Evolutionary conservation across 1,284 basidiomycete species (phyloP), one percentile per base, ranked within the genome.

Genomic region (Moesziomyces parantarcticus): DNA sequence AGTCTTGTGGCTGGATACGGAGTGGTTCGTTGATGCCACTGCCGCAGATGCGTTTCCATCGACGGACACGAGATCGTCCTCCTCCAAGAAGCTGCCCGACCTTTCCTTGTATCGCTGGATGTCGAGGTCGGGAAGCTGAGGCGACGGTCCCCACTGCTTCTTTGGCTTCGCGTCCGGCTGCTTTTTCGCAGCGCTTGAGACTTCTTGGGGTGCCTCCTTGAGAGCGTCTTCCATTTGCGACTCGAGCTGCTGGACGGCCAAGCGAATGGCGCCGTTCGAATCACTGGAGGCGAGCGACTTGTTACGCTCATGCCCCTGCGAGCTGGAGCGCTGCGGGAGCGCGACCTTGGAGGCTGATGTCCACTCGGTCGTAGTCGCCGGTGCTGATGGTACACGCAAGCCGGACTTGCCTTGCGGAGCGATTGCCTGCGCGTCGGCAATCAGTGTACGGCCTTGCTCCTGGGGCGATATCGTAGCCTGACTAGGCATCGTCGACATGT

Each of bases 141-240:
- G 77, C 10, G 61, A 69, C 1, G 73, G 76, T 3, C 65, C 73
- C 77, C 77, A 79, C 16, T 53, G 40, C 16, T 66, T 53, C 36
- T 61, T 64, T 22, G 51, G 58, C 22, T 50, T 40, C 7, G 40
- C 42, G 8, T 50, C 46, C 5, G 25, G 36, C 20, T 51, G 36
- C 13, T 59, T 46, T 32, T 70, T 58, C n/a, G 54, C 62, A 46
- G 62, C 63, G n/a, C 18, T 10, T 5, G 63, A 59, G 10, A 67
- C 48, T n/a, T 65, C 63, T 42, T 62, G 51, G 9, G 61, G 69
- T 14, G 61, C 41, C 1, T 68, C 59, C 54, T 66, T 72, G 22
- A 77, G 53, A 14, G 72, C 71, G 36, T 73, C 60, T 40, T 80
- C 75, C 77, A 77, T 79, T 11, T 75, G 72, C 9, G 50, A 56